A percentile compares a stretch with the other conserved stretches of the same genome.
These are phyloP conservation scores for Pseudogymnoascus sp. DNA, from an alignment of 2,329 filamentous ascomycete genomes.

Conservation along the genomic window DNA sequence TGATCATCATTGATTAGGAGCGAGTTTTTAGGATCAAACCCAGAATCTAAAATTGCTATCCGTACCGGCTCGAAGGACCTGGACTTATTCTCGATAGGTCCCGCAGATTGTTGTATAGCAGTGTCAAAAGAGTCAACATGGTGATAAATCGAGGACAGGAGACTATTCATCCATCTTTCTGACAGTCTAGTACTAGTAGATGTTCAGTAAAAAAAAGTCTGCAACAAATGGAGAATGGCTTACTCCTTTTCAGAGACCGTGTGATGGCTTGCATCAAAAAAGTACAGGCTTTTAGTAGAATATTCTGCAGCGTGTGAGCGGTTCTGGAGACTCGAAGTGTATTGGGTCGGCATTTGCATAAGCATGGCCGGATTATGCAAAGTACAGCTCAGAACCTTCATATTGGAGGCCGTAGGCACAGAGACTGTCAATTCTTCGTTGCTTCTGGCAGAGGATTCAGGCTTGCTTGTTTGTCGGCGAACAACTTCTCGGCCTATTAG, in stretches of 20 bases:
- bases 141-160: constrained; percentile 6
- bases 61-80: neutral
- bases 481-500: too few relatives aligned
- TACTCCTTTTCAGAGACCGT: constrained; percentile 12
- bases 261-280: constrained; percentile 15
- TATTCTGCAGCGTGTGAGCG: too few relatives aligned
- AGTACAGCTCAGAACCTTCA: too few relatives aligned
- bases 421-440: too few relatives aligned
- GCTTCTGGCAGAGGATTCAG: too few relatives aligned
- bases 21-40: neutral
- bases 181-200: neutral
- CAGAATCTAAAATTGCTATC: neutral
- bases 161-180: neutral
- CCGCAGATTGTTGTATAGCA: too few relatives aligned
- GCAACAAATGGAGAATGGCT: neutral
- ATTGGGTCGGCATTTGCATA: too few relatives aligned
- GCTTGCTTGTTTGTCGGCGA: too few relatives aligned
- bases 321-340: neutral
- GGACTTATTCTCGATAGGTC: too few relatives aligned
- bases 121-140: neutral
- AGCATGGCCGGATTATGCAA: too few relatives aligned
- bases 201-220: neutral
- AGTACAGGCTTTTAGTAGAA: constrained; percentile 10
- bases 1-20: neutral
- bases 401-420: too few relatives aligned